Conservation (phyloP, 352 stramenopile species). For the Blastocystis sp. region DNA sequence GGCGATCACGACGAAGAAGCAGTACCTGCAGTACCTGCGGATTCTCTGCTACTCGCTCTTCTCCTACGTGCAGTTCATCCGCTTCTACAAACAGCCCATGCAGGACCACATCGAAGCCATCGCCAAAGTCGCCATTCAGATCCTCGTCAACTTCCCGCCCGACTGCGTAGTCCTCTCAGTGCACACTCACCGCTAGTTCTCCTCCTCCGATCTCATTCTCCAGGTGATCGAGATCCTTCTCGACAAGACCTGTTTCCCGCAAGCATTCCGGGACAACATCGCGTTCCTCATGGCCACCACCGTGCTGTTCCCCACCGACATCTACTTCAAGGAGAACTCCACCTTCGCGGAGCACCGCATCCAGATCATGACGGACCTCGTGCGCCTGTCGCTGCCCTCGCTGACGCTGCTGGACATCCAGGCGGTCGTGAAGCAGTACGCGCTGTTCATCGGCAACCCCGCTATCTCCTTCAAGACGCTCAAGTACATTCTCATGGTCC, state of each 20-base stretch:
- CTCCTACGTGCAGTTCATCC: neutral
- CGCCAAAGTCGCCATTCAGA: constrained; percentile 6
- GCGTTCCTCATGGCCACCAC: neutral
- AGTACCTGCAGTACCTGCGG: constrained; percentile 42
- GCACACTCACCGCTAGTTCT: neutral
- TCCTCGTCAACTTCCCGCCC: constrained; percentile 39
- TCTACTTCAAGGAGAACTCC: constrained; percentile 14
- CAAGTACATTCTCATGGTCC: neutral
- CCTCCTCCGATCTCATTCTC: constrained; percentile 7
- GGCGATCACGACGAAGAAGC: neutral
- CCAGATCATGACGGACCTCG: constrained; percentile 10
- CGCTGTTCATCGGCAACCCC: constrained; percentile 18
- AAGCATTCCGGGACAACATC: neutral
- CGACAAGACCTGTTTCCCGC: neutral
- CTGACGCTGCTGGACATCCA: constrained; percentile 5
- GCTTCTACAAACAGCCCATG: neutral
- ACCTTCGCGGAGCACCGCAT: constrained; percentile 5
- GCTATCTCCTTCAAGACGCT: constrained; percentile 3
- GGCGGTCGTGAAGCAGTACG: neutral
- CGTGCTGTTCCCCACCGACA: constrained; percentile 28
- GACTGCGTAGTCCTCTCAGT: constrained; percentile 8
- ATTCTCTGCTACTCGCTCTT: constrained; percentile 52
- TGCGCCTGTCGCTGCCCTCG: neutral
- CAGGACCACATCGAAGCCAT: constrained; percentile 14
- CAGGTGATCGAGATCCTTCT: constrained; percentile 7